phyloP scores from a whole-genome alignment of 805 yeast genomes.

The Pichia sporocuriosa region DNA sequence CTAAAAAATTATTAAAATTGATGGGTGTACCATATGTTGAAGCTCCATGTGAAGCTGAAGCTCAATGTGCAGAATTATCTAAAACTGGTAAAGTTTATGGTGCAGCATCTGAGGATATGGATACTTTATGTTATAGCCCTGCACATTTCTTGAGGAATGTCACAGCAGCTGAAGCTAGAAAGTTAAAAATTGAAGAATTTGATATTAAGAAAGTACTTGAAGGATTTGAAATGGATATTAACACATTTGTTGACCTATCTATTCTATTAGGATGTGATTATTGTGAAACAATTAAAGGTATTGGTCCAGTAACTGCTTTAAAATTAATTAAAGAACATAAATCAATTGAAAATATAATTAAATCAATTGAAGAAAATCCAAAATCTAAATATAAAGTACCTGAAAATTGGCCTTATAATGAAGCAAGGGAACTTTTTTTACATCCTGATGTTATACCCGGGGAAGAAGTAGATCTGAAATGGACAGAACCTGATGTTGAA shows the following conservation, averaged over 20 bases:
- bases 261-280: slow-evolving; percentile 95
- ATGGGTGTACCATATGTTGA: slow-evolving; percentile 95
- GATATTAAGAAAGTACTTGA: slow-evolving; percentile 59
- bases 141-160: slow-evolving; percentile 79
- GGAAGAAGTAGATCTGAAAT: slow-evolving; percentile 60
- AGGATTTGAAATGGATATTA: slow-evolving; percentile 66
- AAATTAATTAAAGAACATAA: slow-evolving; percentile 84
- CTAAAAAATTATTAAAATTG: slow-evolving; percentile 64
- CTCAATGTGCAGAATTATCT: slow-evolving; percentile 94
- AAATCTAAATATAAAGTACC: slow-evolving; percentile 75
- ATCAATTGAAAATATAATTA: slow-evolving; percentile 70
- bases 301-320: slow-evolving; percentile 92
- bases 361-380: slow-evolving; percentile 48
- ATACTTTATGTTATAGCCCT: slow-evolving; percentile 87
- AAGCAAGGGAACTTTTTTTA: slow-evolving; percentile 77
- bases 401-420: slow-evolving; percentile 89
- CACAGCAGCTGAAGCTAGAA: slow-evolving; percentile 90
- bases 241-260: slow-evolving; percentile 83
- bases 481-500: slow-evolving; percentile 84
- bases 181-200: slow-evolving; percentile 85
- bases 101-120: slow-evolving; percentile 99
- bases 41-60: slow-evolving; percentile 98
- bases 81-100: slow-evolving; percentile 88
- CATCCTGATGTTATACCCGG: slow-evolving; percentile 73
- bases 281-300: slow-evolving; percentile 90